phyloP scores from a whole-genome alignment of 2,329 filamentous ascomycete species.

The Beauveria medogensis region DNA sequence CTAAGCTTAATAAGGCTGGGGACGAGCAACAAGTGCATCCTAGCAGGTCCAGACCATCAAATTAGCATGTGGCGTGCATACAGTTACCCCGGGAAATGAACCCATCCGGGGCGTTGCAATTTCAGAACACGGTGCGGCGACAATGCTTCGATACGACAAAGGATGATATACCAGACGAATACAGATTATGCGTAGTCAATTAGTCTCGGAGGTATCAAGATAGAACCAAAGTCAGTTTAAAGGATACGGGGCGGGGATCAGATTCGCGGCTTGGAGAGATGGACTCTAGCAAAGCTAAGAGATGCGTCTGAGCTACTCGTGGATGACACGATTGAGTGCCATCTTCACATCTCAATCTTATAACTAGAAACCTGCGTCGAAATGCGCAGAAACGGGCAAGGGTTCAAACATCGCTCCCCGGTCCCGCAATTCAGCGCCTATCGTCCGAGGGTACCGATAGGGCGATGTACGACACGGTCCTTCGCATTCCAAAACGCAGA shows the following conservation, averaged over 20 bases:
- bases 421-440: not conserved
- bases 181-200: no score
- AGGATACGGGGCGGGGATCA: no score
- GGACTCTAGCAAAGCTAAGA: no score
- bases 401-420: not conserved
- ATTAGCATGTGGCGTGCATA: not conserved
- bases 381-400: not conserved
- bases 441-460: not conserved
- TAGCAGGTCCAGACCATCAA: not conserved
- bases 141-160: not conserved
- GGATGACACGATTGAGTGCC: no score
- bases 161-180: no score
- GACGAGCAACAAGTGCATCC: not conserved
- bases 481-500: not conserved
- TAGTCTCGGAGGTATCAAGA: no score
- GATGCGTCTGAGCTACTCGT: no score
- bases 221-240: no score
- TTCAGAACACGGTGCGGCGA: not conserved
- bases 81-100: slow-evolving; percentile 1
- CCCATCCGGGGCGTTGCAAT: not conserved
- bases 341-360: no score
- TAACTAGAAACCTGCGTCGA: not conserved
- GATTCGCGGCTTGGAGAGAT: no score
- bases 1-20: slow-evolving; percentile 3
- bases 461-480: not conserved